phyloP scores from a whole-genome alignment of 768 basidiomycete species.

The Cystofilobasidium macerans region DNA sequence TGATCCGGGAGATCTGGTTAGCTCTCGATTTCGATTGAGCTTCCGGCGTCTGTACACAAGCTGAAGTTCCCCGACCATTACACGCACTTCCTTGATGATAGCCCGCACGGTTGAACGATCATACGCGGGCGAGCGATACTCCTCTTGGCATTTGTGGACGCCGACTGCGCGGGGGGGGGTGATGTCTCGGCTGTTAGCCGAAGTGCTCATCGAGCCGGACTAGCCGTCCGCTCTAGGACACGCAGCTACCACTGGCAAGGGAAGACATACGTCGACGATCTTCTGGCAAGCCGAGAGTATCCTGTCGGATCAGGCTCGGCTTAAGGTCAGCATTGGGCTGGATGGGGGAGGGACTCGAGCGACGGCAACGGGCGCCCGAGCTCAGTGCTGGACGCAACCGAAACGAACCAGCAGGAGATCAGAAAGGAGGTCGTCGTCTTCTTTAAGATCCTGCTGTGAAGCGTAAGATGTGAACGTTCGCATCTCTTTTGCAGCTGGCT shows the following conservation, averaged over 20 bases:
- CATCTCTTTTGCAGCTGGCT: neutral
- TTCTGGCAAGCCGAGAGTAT: neutral
- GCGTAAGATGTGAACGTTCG: neutral
- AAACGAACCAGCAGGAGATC: conserved; percentile 1
- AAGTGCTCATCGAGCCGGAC: too few relatives aligned
- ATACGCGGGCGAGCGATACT: neutral
- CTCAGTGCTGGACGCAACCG: neutral
- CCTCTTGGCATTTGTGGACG: neutral
- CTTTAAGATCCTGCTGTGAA: neutral
- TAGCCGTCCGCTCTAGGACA: neutral
- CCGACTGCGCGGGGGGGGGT: neutral
- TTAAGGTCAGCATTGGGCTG: neutral
- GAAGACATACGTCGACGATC: neutral
- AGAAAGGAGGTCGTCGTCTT: conserved; percentile 8
- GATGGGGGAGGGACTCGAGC: too few relatives aligned
- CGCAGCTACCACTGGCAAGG: neutral
- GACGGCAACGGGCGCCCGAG: too few relatives aligned
- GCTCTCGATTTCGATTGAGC: too few relatives aligned
- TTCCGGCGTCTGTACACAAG: too few relatives aligned
- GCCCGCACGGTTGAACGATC: neutral
- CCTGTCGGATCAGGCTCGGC: neutral
- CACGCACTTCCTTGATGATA: neutral
- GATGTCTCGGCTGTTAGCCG: too few relatives aligned
- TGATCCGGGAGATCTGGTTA: too few relatives aligned
- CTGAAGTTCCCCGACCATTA: neutral